Conservation (phyloP, 2,329 filamentous ascomycete genomes). For the Hansfordia pulvinata region DNA sequence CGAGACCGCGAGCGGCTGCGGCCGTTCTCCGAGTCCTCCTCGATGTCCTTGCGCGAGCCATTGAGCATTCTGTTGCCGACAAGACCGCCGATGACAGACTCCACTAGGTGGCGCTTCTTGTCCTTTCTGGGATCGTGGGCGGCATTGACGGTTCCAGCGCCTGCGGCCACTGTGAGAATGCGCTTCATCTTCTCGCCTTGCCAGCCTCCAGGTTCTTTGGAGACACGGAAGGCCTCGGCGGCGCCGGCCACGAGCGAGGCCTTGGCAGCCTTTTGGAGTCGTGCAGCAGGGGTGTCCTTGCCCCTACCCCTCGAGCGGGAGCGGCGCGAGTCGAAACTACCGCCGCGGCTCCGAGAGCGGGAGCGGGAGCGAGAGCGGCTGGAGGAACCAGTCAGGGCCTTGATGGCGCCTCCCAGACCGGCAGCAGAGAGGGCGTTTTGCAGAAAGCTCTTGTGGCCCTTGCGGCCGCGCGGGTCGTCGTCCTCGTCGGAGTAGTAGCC, state of each 20-base stretch:
- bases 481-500: constrained; percentile 48
- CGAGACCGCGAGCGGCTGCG: constrained; percentile 59
- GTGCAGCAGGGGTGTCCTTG: constrained; percentile 30
- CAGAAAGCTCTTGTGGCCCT: constrained; percentile 50
- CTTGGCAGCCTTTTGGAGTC: constrained; percentile 77
- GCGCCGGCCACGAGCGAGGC: constrained; percentile 83
- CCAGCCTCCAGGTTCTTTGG: constrained; percentile 83
- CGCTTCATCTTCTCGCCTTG: constrained; percentile 85
- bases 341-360: constrained; percentile 16
- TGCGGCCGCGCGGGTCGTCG: constrained; percentile 36
- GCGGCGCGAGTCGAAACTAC: constrained; percentile 26
- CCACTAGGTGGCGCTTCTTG: constrained; percentile 72
- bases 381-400: constrained; percentile 37
- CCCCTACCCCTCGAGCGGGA: constrained; percentile 40
- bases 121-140: constrained; percentile 58
- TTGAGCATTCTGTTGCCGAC: constrained; percentile 78
- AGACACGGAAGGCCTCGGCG: constrained; percentile 79
- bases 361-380: constrained; percentile 24
- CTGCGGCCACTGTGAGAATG: constrained; percentile 73
- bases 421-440: constrained; percentile 49
- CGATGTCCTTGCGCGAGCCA: constrained; percentile 56
- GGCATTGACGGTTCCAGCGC: constrained; percentile 76
- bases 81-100: constrained; percentile 80
- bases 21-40: constrained; percentile 42
- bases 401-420: constrained; percentile 47